Evolutionary conservation across 2,329 filamentous ascomycete genomes (phyloP), one percentile per base, ranked within the genome.

Genomic region (Arthrocladium fulminans): DNA sequence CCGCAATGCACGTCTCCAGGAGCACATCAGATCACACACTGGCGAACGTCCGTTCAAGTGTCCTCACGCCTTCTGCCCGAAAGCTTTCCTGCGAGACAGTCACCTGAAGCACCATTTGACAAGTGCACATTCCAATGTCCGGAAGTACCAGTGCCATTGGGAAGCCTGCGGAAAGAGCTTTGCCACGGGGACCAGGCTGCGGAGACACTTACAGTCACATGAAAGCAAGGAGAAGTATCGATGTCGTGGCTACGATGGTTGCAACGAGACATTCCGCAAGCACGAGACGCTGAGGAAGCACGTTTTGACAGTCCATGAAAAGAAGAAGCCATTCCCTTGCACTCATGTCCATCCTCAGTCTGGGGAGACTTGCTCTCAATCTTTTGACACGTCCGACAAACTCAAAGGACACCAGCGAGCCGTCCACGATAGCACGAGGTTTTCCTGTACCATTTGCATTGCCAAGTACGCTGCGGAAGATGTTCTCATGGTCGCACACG

Each of bases 31-130:
- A 54, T 88, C 85, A 1, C 90, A 97, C 65, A 90, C 80, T 46
- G 88, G 90, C 57, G 86, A 90, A 57, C 80, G 89, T 1, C 81
- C 88, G 0, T 94, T 85, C 65, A 73, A 74, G 32, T 97, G 90
- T 61, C 70, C 74, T 2, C 76, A 83, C 53, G 68, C 74, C 4
- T 81, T 68, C 35, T 97, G 90, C 62, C 78, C 80, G 59, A 96
- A 95, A 70, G 77, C 82, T 35, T 97, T 94, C 63, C 77, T 88
- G 12, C 86, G 92, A 53, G 80, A 87, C 56, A 90, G 90, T 58
- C 88, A 96, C 67, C 73, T 96, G 15, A 82, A 84, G 51, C 83
- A 88, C 55, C 90, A 97, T 63, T 68, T 94, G 61, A 88, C 89
- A 62, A 85, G 84, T 48, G 82, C 83, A 9, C 90, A 96, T 63